These are phyloP conservation scores for Phanerochaete carnosa DNA, from an alignment of 768 basidiomycete species.

Conservation along the genomic window DNA sequence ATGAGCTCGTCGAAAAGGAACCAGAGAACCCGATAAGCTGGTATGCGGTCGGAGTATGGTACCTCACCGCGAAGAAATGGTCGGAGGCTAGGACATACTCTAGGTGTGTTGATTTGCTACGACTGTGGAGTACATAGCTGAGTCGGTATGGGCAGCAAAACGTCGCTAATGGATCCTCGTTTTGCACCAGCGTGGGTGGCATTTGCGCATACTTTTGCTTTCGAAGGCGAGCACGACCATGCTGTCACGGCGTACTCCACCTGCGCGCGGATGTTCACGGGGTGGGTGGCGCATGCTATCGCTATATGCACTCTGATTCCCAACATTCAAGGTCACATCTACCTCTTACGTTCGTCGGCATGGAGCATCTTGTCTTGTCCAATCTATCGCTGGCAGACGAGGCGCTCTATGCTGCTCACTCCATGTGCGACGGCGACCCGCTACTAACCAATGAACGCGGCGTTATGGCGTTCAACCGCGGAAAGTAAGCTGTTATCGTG, in stretches of 20 bases:
- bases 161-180: constrained; percentile 92
- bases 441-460: constrained; percentile 89
- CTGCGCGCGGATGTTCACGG: constrained; percentile 91
- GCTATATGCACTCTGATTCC: background rate
- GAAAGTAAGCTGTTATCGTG: constrained; percentile 56
- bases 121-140: background rate
- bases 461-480: constrained; percentile 86
- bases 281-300: constrained; percentile 46
- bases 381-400: constrained; percentile 83
- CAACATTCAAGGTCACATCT: constrained; percentile 74
- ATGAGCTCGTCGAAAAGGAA: constrained; percentile 92
- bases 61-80: constrained; percentile 85
- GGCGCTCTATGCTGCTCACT: constrained; percentile 76
- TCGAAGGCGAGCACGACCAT: constrained; percentile 98
- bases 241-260: constrained; percentile 98
- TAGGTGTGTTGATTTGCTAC: constrained; percentile 49
- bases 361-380: constrained; percentile 93
- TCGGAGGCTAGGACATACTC: constrained; percentile 91
- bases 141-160: constrained; percentile 59
- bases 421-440: constrained; percentile 86
- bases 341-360: constrained; percentile 93
- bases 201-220: constrained; percentile 95
- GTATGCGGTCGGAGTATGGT: constrained; percentile 99
- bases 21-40: constrained; percentile 92
- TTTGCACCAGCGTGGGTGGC: constrained; percentile 98